These are phyloP conservation scores for Carpinus fangiana DNA, from an alignment of 306 rosid species.

Conservation along the genomic window DNA sequence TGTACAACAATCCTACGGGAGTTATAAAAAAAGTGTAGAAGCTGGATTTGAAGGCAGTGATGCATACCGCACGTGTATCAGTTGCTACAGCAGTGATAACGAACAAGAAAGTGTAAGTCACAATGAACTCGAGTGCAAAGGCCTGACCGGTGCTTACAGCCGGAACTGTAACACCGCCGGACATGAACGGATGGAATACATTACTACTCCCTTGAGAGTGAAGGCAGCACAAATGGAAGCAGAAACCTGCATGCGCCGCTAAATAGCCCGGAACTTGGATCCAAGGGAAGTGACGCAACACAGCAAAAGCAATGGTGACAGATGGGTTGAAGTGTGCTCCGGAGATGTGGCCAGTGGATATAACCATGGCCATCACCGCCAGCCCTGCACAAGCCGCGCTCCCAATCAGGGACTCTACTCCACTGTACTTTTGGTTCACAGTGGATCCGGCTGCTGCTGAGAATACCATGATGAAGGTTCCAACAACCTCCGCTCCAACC, in stretches of 20 bases:
- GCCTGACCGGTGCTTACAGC: constrained; percentile 39
- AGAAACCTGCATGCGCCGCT: constrained; percentile 37
- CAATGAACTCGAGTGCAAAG: constrained; percentile 51
- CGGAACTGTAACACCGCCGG: constrained; percentile 55
- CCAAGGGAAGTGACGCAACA: constrained; percentile 19
- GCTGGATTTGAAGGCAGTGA: no score
- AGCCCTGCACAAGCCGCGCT: constrained; percentile 75
- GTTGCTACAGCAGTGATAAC: constrained; percentile 45
- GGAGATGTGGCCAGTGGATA: constrained; percentile 50
- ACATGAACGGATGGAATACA: constrained; percentile 34
- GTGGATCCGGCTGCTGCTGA: constrained; percentile 87
- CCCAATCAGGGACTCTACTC: constrained; percentile 64
- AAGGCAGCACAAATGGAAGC: constrained; percentile 39
- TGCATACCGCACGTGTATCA: constrained; percentile 52
- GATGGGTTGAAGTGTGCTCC: constrained; percentile 68
- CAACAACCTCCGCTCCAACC: constrained; percentile 93
- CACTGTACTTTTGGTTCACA: constrained; percentile 76
- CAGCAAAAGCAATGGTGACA: constrained; percentile 50
- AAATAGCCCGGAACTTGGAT: constrained; percentile 44
- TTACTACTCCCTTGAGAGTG: constrained; percentile 34
- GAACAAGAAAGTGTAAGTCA: constrained; percentile 55
- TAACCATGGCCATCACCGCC: constrained; percentile 44
- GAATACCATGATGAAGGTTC: constrained; percentile 77
- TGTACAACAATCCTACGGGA: no score
- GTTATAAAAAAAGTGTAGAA: no score